A percentile compares a stretch with the other conserved stretches of the same genome.
Conservation (phyloP, 163 green algal genomes). For the Scenedesmus sp. region DNA sequence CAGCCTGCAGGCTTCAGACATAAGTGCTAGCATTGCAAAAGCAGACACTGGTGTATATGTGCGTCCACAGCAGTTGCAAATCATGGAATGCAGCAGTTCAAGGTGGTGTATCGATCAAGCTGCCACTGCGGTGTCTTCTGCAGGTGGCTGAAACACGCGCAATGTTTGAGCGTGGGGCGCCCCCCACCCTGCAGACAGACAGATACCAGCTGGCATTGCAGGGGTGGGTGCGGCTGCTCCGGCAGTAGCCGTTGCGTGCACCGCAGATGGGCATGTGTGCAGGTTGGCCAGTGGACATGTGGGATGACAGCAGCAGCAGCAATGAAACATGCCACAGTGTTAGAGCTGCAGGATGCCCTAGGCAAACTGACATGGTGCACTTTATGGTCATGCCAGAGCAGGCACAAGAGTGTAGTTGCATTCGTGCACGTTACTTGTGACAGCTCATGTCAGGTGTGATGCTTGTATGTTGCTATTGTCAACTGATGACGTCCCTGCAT, state of each 20-base stretch:
- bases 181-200: constrained; percentile 20
- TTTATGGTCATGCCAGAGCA: too few species aligned
- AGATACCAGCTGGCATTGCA: background rate
- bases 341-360: background rate
- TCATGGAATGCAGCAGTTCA: background rate
- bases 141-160: constrained; percentile 17
- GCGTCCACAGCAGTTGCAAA: background rate
- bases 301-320: background rate
- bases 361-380: too few species aligned
- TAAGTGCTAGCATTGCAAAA: background rate
- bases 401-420: too few species aligned
- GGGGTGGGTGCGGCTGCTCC: background rate
- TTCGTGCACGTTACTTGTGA: too few species aligned
- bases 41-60: background rate
- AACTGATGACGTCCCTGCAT: background rate
- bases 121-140: background rate
- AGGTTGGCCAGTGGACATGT: background rate
- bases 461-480: too few species aligned
- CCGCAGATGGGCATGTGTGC: background rate
- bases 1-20: background rate
- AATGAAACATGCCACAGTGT: background rate
- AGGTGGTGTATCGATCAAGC: background rate
- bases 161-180: constrained; percentile 6
- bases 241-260: background rate
- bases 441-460: too few species aligned